Percentiles rank a stretch among this genome's conserved stretches.
Evolutionary conservation across 148 eudicot genomes (phyloP).

Genomic region (Rhododendron mucronatum): DNA sequence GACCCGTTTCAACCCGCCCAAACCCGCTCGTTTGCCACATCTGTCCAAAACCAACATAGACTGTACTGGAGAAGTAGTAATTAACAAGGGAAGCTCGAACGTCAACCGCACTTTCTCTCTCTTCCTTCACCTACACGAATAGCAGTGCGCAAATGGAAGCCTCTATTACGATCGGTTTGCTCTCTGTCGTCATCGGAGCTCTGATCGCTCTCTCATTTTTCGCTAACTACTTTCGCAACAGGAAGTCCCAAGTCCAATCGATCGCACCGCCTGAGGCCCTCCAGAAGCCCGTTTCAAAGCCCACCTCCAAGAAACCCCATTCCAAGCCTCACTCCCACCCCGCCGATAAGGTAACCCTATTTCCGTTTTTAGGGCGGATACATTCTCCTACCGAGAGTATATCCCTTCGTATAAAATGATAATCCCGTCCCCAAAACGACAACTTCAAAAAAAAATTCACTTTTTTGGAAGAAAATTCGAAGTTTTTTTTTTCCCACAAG

Average conservation of each 20-base stretch:
- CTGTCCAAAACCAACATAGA: too few species aligned
- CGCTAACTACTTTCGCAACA: constrained; percentile 66
- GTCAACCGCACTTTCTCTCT: too few species aligned
- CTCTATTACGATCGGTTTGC: constrained; percentile 36
- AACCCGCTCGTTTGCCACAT: too few species aligned
- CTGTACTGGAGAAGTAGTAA: too few species aligned
- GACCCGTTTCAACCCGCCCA: too few species aligned
- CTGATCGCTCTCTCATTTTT: constrained; percentile 52
- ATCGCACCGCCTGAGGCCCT: constrained; percentile 46
- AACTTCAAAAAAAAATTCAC: neutral
- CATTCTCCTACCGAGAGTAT: neutral
- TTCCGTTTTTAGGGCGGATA: neutral
- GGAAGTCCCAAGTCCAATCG: constrained; percentile 67
- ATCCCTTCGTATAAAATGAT: neutral
- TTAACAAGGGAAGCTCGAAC: too few species aligned
- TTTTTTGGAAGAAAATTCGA: neutral
- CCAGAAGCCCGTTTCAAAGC: constrained; percentile 27
- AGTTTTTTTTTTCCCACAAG: neutral
- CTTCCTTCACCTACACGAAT: too few species aligned
- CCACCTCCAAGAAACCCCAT: constrained; percentile 51
- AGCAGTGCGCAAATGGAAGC: constrained; percentile 43
- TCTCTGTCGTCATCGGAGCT: constrained; percentile 50
- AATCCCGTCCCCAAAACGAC: neutral
- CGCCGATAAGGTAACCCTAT: constrained; percentile 59
- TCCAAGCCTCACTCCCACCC: constrained; percentile 52